Percentiles rank a stretch among this genome's conserved stretches.
phyloP scores from a whole-genome alignment of 2,329 filamentous ascomycete genomes.

The Diaporthe helianthi region DNA sequence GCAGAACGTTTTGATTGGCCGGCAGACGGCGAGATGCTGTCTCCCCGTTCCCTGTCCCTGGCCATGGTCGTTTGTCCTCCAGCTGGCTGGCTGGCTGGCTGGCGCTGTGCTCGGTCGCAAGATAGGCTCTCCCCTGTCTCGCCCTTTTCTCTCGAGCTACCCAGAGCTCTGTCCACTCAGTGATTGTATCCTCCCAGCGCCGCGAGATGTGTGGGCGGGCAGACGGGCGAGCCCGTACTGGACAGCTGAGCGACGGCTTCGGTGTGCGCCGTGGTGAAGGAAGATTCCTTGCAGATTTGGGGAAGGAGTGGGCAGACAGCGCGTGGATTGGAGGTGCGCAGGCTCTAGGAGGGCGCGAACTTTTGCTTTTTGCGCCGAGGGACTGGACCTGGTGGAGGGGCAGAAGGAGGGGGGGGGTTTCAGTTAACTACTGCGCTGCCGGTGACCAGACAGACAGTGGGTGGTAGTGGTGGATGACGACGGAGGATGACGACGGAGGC shows the following conservation, averaged over 20 bases:
- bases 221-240: neutral
- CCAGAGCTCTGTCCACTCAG: conserved; percentile 6
- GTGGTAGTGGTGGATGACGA: neutral
- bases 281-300: conserved; percentile 22
- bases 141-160: neutral
- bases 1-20: conserved; percentile 64
- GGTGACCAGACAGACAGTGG: neutral
- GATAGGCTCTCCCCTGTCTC: conserved; percentile 1
- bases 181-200: neutral
- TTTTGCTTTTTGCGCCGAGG: conserved; percentile 27
- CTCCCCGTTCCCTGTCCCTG: conserved; percentile 56
- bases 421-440: neutral
- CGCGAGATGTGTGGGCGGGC: conserved; percentile 18
- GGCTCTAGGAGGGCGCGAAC: conserved; percentile 8
- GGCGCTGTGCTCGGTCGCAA: neutral
- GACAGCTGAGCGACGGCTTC: conserved; percentile 4
- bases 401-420: neutral
- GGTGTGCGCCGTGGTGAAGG: conserved; percentile 15
- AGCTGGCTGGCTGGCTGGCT: neutral
- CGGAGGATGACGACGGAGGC: neutral
- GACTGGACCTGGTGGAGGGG: conserved; percentile 13
- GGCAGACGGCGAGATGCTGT: conserved; percentile 49
- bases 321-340: conserved; percentile 5
- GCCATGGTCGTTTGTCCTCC: conserved; percentile 36
- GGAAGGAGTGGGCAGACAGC: conserved; percentile 4